Evolutionary conservation across 1,139 yeast species (phyloP), one percentile per base, ranked within the genome.

Genomic region (Komagataea norvegica): DNA sequence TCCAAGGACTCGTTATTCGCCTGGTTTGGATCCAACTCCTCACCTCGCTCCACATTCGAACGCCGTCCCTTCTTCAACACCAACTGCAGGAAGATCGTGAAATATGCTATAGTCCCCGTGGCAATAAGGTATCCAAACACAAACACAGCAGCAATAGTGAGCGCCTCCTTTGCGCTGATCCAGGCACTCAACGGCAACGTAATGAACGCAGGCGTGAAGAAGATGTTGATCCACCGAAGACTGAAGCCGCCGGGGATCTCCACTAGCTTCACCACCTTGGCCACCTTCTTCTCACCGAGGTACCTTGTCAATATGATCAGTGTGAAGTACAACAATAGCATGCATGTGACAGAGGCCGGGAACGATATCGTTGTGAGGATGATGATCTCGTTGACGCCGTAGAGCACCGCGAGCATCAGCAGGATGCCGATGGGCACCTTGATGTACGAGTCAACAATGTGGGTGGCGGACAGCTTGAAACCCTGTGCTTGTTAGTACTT

Each of bases 291-390:
- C 46, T 55, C 59, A 22, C 65, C 77, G 40, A 54, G 54, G 3
- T 57, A 32, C 37, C 45, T 43, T 11, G 70, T 62, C 11, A 53
- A 42, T 9, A 63, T 44, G 43, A 78, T 62, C 14, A 82, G 59
- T 4, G 67, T 56, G 14, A 72, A 61, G 54, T 80, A 74, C 42
- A 78, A 68, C 18, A 80, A 59, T 54, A 83, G 65, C 89, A 84
- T 79, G 24, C 87, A 79, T 36, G 85, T 70, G 19, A 83, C 93
- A 9, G 89, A 80, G 8, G 86, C 72, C 0, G 94, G 94, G 52
- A 84, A 79, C 33, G 69, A 64, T 44, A 82, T 70, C 8, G 74
- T 68, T 25, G 77, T 69, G 19, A 68, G 47, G 23, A 56, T 59
- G 19, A 64, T 60, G 40, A 83, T 68, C 35, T 67, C 64, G 51